phyloP scores from a whole-genome alignment of 1,284 basidiomycete species.

The Coniferiporia weirii region DNA sequence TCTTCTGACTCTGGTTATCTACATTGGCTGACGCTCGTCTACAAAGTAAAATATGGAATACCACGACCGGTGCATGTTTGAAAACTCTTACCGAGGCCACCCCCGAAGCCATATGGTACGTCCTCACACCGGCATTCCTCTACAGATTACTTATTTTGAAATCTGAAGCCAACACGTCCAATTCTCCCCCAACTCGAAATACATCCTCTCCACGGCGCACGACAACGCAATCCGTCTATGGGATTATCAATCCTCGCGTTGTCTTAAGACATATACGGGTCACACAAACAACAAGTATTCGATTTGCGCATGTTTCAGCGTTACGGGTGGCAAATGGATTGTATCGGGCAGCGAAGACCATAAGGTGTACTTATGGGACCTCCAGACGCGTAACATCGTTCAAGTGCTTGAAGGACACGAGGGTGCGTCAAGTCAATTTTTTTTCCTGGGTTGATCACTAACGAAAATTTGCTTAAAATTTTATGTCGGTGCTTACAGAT shows the following conservation, averaged over 20 bases:
- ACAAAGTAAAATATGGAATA: constrained; percentile 90
- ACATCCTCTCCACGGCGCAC: constrained; percentile 87
- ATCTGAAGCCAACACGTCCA: constrained; percentile 70
- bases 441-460: background rate
- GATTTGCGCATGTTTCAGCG: constrained; percentile 74
- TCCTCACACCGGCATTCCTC: constrained; percentile 6
- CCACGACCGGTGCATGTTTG: constrained; percentile 87
- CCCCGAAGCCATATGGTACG: constrained; percentile 80
- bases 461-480: background rate
- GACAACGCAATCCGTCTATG: constrained; percentile 90
- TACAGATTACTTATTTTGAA: background rate
- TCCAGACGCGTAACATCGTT: constrained; percentile 81
- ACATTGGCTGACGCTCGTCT: background rate
- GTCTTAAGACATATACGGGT: constrained; percentile 86
- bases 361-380: constrained; percentile 87
- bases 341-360: constrained; percentile 90
- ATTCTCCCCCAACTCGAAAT: constrained; percentile 93
- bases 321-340: constrained; percentile 84
- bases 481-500: constrained; percentile 37
- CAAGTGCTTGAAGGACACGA: constrained; percentile 74
- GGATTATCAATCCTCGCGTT: constrained; percentile 90
- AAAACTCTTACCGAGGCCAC: constrained; percentile 89
- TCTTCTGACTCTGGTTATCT: background rate
- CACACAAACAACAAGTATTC: constrained; percentile 80
- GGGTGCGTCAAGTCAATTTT: constrained; percentile 37